Percentiles rank a stretch among this genome's conserved stretches.
phyloP scores from a whole-genome alignment of 192 early-diverging fungal species.

The Entomortierella lignicola region DNA sequence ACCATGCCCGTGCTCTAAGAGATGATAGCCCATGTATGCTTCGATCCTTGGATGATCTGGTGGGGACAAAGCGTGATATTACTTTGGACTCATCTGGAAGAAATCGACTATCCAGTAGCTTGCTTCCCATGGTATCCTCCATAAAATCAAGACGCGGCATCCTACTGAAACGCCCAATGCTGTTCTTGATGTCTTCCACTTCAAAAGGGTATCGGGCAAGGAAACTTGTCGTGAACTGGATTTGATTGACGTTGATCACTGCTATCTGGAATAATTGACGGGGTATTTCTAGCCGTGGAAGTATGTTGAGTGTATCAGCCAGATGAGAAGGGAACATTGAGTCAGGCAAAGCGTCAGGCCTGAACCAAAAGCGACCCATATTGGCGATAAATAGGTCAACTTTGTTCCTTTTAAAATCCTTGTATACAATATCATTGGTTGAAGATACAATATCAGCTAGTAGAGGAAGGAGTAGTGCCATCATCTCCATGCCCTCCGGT shows the following conservation, averaged over 20 bases:
- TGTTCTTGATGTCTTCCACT: conserved; percentile 61
- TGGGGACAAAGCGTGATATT: neutral
- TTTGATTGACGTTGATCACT: conserved; percentile 64
- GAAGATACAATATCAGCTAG: conserved; percentile 63
- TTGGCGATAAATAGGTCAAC: conserved; percentile 62
- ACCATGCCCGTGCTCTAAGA: conserved; percentile 63
- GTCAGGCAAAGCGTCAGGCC: conserved; percentile 49
- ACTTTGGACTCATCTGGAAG: conserved; percentile 54
- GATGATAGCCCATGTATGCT: conserved; percentile 45
- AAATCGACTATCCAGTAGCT: conserved; percentile 36
- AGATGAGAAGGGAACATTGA: conserved; percentile 62
- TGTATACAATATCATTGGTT: conserved; percentile 61
- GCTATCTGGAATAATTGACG: conserved; percentile 57
- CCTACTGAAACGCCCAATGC: conserved; percentile 56
- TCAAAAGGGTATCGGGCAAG: conserved; percentile 62
- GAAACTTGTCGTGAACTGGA: conserved; percentile 67
- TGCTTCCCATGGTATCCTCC: conserved; percentile 1
- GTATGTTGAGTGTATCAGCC: conserved; percentile 20
- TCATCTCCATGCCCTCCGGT: conserved; percentile 45
- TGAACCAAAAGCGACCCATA: conserved; percentile 68
- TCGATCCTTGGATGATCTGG: neutral
- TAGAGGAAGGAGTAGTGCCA: conserved; percentile 58
- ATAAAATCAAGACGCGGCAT: conserved; percentile 23
- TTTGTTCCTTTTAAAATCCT: conserved; percentile 69
- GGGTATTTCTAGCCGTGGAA: conserved; percentile 57